phyloP scores from a whole-genome alignment of 139 green algal genomes.

The Edaphochlamys debaryana region DNA sequence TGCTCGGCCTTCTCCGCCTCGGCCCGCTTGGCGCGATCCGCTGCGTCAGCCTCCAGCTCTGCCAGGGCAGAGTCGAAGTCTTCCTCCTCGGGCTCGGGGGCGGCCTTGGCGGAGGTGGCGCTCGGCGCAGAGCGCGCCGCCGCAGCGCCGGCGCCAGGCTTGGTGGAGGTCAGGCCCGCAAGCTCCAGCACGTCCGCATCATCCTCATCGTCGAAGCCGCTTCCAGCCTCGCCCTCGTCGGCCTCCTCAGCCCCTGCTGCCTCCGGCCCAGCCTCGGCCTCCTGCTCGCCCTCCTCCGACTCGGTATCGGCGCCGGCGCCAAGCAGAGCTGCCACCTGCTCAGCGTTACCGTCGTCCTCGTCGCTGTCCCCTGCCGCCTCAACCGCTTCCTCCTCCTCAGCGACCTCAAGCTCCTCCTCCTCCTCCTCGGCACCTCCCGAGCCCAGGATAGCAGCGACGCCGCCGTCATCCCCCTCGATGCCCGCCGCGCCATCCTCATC shows the following conservation, averaged over 20 bases:
- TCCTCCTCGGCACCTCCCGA: background rate
- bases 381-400: too few species aligned
- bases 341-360: background rate
- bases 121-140: too few species aligned
- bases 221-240: background rate
- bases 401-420: background rate
- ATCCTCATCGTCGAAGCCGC: slow-evolving; percentile 18
- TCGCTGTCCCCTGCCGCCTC: background rate
- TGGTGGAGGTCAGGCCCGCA: background rate
- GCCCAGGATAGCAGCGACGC: background rate
- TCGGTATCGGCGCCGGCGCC: too few species aligned
- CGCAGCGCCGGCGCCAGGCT: too few species aligned
- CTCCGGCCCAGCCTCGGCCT: background rate
- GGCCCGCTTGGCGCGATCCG: too few species aligned
- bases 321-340: too few species aligned
- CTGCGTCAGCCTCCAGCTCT: too few species aligned
- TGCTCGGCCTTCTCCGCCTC: too few species aligned
- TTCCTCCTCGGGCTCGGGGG: too few species aligned
- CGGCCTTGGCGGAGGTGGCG: too few species aligned
- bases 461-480: background rate
- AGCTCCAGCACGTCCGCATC: slow-evolving; percentile 1
- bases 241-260: background rate
- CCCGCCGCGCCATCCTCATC: background rate
- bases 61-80: too few species aligned
- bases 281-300: background rate